Base-by-base conservation (phyloP, 441 rosid genomes). In the Gossypium schwendimanii region DNA sequence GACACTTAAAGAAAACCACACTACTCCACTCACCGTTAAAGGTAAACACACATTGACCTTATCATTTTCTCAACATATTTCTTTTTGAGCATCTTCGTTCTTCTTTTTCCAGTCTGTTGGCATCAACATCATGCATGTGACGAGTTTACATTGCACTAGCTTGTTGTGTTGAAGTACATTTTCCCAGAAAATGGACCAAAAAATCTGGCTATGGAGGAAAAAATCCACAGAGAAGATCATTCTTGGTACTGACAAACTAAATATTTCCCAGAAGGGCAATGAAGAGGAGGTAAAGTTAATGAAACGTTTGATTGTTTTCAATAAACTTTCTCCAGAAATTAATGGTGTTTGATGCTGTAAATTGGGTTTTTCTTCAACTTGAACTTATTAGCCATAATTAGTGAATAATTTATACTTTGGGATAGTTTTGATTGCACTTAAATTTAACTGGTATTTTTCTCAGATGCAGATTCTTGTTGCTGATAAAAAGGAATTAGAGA, bases 181-280 rank as follows among this genome's bases (percentile, higher is more conserved):
- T 4, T 31, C 1, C 6, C 0, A 4, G 33, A 31, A 6, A 21
- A 90, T 92, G 97, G 96, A 92, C 69, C 82, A 84, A 33, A 92
- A 86, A 75, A 61, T 85, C 14, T 87, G 97, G 98, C 83, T 84
- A 76, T 86, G 95, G 98, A 85, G 84, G 84, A 93, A 91, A 86
- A 89, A 83, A 83, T 84, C 94, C 9, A 60, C 77, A 4, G 95
- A 88, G 83, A 87, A 86, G 80, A 76, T 70, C 53, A 69, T 81
- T 72, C 81, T 64, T 41, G 77, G 84, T 62, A 72, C 86, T 31
- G 86, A 80, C n/a, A 75, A 75, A 75, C 66, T 57, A 9, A 72
- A 77, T 23, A 50, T 71, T 4, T 73, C 84, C n/a, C 59, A 71
- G 10, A 81, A 84, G 23, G 87, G 49, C 73, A 73, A 75, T 65